Conservation (phyloP, 495 filamentous ascomycete genomes). For the Barbatosphaeria neglecta region DNA sequence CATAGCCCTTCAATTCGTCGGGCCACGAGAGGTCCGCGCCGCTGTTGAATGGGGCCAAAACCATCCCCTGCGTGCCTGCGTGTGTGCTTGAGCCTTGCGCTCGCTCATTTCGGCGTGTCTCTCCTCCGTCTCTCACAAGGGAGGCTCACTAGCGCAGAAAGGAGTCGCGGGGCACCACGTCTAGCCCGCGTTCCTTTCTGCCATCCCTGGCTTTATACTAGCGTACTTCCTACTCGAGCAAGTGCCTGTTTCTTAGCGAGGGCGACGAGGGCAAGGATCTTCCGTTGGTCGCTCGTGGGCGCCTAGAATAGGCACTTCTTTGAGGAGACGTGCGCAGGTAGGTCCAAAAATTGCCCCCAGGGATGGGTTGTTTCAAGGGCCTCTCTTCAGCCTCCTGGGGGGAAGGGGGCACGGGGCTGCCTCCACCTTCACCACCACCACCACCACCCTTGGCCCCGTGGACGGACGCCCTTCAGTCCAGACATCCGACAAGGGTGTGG, state of each 20-base stretch:
- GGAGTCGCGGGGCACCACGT: no score
- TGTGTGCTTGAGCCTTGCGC: neutral
- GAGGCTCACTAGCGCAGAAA: no score
- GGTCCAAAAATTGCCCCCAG: neutral
- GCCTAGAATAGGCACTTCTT: neutral
- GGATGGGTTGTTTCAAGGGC: constrained; percentile 18
- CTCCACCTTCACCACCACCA: no score
- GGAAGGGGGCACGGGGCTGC: no score
- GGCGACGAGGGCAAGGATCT: no score
- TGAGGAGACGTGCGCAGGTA: neutral
- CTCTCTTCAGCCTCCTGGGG: constrained; percentile 6
- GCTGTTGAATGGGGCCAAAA: neutral
- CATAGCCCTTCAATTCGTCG: neutral
- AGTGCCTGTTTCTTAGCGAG: neutral
- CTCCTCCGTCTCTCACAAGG: neutral
- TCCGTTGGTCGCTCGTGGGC: no score
- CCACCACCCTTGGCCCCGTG: constrained; percentile 8
- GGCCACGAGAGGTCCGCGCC: neutral
- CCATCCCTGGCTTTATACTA: no score
- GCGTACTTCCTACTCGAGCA: no score
- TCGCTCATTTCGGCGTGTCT: neutral
- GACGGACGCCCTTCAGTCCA: constrained; percentile 7
- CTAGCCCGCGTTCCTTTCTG: no score
- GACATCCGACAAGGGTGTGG: constrained; percentile 5
- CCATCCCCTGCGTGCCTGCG: no score